Evolutionary conservation across 805 yeast genomes (phyloP).

Genomic region (Ogataea henricii): DNA sequence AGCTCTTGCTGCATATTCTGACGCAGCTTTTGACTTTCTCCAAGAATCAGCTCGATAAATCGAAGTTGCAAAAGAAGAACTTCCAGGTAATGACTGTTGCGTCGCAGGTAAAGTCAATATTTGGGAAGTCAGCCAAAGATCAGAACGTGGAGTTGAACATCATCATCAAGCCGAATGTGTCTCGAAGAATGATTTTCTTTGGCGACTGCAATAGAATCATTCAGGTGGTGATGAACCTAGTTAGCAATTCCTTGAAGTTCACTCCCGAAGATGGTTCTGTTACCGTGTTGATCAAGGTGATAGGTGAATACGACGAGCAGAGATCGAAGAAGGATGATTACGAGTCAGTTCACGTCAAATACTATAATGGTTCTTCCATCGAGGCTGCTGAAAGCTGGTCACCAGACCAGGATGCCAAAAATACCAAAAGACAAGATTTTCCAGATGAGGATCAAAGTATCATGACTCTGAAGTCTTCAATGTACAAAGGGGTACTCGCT

Average conservation of each 20-base stretch:
- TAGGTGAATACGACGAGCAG: constrained; percentile 70
- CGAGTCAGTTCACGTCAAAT: constrained; percentile 47
- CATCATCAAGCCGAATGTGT: constrained; percentile 58
- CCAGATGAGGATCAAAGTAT: constrained; percentile 24
- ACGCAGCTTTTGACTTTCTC: constrained; percentile 91
- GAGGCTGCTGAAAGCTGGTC: not conserved
- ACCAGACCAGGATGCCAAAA: constrained; percentile 1
- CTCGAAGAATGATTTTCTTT: constrained; percentile 64
- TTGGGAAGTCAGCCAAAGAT: constrained; percentile 75
- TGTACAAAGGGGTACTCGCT: constrained; percentile 45
- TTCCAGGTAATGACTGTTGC: constrained; percentile 81
- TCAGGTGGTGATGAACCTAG: constrained; percentile 90
- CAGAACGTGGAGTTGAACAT: constrained; percentile 71
- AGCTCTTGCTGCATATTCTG: constrained; percentile 79
- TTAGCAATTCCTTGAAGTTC: constrained; percentile 87
- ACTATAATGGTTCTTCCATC: constrained; percentile 6
- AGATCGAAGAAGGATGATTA: constrained; percentile 44
- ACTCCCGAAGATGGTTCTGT: constrained; percentile 89
- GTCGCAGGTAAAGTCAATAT: constrained; percentile 81
- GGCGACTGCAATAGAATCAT: constrained; percentile 91
- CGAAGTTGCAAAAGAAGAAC: constrained; percentile 79
- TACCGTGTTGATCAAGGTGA: constrained; percentile 56
- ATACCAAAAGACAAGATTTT: not conserved
- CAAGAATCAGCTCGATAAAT: constrained; percentile 83
- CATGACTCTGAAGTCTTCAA: constrained; percentile 30